Evolutionary conservation across 2,329 filamentous ascomycete genomes (phyloP), one percentile per base, ranked within the genome.

Genomic region (Bipolaris sorokiniana): DNA sequence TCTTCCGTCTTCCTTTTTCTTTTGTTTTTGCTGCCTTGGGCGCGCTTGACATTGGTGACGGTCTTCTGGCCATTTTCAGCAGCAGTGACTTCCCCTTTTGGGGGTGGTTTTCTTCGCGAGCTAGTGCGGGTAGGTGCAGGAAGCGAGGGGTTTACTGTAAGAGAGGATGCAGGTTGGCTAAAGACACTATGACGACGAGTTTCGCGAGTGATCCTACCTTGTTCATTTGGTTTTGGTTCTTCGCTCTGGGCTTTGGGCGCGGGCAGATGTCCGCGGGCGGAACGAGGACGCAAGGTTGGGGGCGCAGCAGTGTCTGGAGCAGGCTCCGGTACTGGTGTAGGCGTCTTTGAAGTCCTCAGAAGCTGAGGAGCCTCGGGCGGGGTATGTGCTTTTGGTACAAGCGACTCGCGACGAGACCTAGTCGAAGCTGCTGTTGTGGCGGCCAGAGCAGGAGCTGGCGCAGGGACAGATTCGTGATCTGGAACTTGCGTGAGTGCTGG

Each of bases 21-120:
- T 48, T 70, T 72, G 56, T 68, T 71, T 54, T 75, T 75, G 54
- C 66, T 73, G 15, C 73, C 72, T 51, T 71, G 66, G 1, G 89
- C 90, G 45, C 90, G 84, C 77, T 86, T 89, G 56, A 89, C 89
- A 55, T 91, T 87, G 58, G 88, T 90, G 68, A 88, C 84, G 42
- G 86, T 86, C 40, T 85, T 84, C 47, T 85, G 84, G 22, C 85
- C 85, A 58, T 85, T 81, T 58, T 85, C 83, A 48, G 82, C 82
- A 20, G 81, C 80, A 6, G 82, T 90, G 66, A 92, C 85, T 67
- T 92, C 86, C 63, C 90, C 82, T 55, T 90, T 90, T 10, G 90
- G 90, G 28, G 88, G 89, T 44, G 90, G 90, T 77, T 89, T 91
- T 51, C 83, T 80, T 48, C 90, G 85, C 16, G 76, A 73, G 37